Evolutionary conservation across 805 yeast species (phyloP), one percentile per base, ranked within the genome.

Genomic region (Candida oleophila): DNA sequence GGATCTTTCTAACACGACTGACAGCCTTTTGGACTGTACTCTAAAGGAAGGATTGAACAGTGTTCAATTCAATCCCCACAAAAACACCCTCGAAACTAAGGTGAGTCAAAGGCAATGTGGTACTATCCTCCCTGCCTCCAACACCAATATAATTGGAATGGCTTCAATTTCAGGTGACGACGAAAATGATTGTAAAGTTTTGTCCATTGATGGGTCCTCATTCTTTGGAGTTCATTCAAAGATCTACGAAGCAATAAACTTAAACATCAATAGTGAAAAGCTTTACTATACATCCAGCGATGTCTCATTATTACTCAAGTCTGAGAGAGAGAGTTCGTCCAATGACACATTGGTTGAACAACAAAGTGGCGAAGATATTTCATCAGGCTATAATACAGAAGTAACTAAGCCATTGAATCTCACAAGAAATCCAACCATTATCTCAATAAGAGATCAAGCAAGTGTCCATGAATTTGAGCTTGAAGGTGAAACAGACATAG

Each of bases 121-220:
- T 9, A 81, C 85, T 0, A 49, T 72, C n/a, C 69, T 81, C n/a
- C 83, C 84, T 0, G 84, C 83, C 1, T 77, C 85, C 32, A 76
- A 78, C 53, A 69, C 74, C 33, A 66, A 69, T 11, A 76, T 82
- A 15, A 64, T 78, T 15, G 72, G 68, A 20, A 60, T 82, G 66
- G 65, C 73, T n/a, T 63, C 74, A 1, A 55, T 73, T 3, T 47
- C 44, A 14, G 55, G 60, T 14, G 21, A 36, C 14, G 54, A 49
- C 36, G 63, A 62, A 19, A 59, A 55, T 14, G 69, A 66, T 45
- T 57, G 64, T 42, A 73, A 68, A 46, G 62, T 82, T 2, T 51
- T 82, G 18, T 77, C 82, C 45, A 69, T 82, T 40, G 87, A 82
- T 57, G 74, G 76, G 0, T 65, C 76, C 3, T 70, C 81, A 4